A percentile compares a stretch with the other conserved stretches of the same genome.
Conservation (phyloP, 2,329 filamentous ascomycete genomes). For the Cucurbitaria berberidis region DNA sequence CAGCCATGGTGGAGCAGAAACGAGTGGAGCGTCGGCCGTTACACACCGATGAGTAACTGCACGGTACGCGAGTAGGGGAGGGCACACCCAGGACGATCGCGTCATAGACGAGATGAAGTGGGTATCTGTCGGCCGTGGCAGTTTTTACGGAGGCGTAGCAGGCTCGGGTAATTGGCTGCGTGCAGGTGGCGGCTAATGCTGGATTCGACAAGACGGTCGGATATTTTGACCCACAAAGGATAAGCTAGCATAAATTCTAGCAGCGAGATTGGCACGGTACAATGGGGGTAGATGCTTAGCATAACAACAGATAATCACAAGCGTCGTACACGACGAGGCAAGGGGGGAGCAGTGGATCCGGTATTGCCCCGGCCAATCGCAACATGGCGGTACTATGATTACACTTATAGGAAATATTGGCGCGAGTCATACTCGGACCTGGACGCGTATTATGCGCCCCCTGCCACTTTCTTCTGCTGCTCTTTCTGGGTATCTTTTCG, state of each 20-base stretch:
- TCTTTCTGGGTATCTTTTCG: conserved; percentile 24
- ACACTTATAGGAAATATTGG: conserved; percentile 29
- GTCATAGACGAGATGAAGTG: conserved; percentile 31
- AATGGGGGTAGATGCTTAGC: conserved; percentile 29
- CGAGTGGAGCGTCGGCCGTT: neutral
- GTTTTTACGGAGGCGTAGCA: conserved; percentile 17
- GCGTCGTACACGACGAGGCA: conserved; percentile 36
- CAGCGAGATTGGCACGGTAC: neutral
- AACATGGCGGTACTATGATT: conserved; percentile 33
- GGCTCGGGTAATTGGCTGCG: conserved; percentile 23
- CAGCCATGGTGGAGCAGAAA: too few species aligned
- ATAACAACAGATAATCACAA: conserved; percentile 33
- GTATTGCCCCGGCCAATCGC: conserved; percentile 29
- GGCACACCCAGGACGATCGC: conserved; percentile 17
- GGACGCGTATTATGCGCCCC: conserved; percentile 32
- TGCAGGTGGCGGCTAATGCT: conserved; percentile 23
- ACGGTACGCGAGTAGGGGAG: conserved; percentile 15
- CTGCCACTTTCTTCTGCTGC: conserved; percentile 20
- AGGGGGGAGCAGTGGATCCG: conserved; percentile 33
- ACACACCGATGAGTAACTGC: neutral
- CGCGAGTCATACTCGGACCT: conserved; percentile 29
- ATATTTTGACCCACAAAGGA: conserved; percentile 28
- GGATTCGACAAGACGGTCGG: conserved; percentile 16
- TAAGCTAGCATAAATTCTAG: neutral
- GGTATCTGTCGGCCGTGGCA: conserved; percentile 11